Conservation (phyloP, 2,329 filamentous ascomycete genomes). For the Neofusicoccum cordaticola region DNA sequence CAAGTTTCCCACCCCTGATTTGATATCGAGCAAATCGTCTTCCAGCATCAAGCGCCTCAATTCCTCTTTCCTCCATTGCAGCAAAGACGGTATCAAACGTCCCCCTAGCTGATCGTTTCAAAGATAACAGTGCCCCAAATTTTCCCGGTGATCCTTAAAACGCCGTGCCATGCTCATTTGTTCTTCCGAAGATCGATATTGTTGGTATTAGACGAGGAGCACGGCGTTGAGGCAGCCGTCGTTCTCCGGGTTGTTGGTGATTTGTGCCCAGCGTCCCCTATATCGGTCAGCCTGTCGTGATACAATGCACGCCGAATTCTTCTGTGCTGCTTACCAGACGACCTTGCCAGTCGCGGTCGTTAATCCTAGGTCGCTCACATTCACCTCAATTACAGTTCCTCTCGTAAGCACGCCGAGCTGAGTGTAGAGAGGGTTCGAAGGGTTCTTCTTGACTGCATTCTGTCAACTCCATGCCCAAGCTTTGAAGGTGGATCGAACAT, state of each 20-base stretch:
- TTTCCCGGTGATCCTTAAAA: not conserved
- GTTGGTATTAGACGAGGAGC: not conserved
- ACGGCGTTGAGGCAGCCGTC: constrained; percentile 37
- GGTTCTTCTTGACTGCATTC: constrained; percentile 70
- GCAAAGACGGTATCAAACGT: not conserved
- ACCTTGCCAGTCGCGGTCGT: constrained; percentile 64
- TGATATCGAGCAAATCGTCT: not conserved
- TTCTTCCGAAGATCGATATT: not conserved
- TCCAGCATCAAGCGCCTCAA: not conserved
- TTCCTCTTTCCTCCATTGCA: not conserved
- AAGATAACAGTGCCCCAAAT: not conserved
- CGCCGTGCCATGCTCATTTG: not conserved
- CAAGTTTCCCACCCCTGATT: no score
- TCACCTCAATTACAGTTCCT: constrained; percentile 74
- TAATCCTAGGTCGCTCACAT: constrained; percentile 86
- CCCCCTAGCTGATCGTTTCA: not conserved
- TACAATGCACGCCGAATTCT: no score
- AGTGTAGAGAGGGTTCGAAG: constrained; percentile 71
- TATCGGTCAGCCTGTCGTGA: no score
- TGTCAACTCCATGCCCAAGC: not conserved
- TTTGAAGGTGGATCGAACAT: not conserved
- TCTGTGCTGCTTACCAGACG: constrained; percentile 54
- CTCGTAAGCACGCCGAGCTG: constrained; percentile 87
- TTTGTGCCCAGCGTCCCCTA: constrained; percentile 49
- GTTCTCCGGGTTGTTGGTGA: constrained; percentile 38